Conservation (phyloP, 805 yeast genomes). For the Starmerella floris region DNA sequence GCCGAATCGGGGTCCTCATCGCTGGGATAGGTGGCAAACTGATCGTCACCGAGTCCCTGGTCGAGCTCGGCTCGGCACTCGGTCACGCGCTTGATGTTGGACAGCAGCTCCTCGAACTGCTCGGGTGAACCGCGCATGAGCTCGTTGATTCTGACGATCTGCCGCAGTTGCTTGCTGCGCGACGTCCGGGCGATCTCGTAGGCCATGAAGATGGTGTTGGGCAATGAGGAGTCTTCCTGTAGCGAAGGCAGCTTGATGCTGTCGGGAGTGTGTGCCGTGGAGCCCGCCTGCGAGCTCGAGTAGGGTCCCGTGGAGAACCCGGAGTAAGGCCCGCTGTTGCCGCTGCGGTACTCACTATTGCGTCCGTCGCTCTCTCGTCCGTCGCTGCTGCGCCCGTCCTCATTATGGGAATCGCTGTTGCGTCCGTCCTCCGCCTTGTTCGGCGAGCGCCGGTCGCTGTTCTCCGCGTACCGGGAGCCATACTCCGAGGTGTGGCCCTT, state of each 20-base stretch:
- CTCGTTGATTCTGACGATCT: constrained; percentile 15
- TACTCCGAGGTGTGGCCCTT: background rate
- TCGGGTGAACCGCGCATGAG: background rate
- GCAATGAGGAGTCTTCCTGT: background rate
- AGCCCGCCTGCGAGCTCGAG: background rate
- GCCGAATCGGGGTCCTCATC: constrained; percentile 31
- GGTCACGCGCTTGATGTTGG: constrained; percentile 17
- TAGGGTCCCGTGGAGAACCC: background rate
- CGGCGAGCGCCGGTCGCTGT: background rate
- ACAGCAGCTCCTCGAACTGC: constrained; percentile 9
- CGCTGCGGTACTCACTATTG: background rate
- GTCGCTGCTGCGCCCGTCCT: background rate
- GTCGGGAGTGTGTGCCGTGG: background rate
- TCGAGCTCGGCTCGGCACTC: constrained; percentile 7
- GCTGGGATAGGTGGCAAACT: constrained; percentile 4
- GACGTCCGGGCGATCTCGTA: constrained; percentile 21
- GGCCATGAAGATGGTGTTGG: constrained; percentile 16
- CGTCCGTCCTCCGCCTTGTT: background rate
- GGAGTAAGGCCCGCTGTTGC: background rate
- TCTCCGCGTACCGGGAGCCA: background rate
- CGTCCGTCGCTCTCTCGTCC: background rate
- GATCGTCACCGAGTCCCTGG: background rate
- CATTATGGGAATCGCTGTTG: background rate
- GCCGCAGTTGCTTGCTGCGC: constrained; percentile 13
- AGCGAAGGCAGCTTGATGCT: constrained; percentile 1